A percentile compares a stretch with the other conserved stretches of the same genome.
These are phyloP conservation scores for Euphorbia lathyris DNA, from an alignment of 345 rosid species.

Conservation along the genomic window DNA sequence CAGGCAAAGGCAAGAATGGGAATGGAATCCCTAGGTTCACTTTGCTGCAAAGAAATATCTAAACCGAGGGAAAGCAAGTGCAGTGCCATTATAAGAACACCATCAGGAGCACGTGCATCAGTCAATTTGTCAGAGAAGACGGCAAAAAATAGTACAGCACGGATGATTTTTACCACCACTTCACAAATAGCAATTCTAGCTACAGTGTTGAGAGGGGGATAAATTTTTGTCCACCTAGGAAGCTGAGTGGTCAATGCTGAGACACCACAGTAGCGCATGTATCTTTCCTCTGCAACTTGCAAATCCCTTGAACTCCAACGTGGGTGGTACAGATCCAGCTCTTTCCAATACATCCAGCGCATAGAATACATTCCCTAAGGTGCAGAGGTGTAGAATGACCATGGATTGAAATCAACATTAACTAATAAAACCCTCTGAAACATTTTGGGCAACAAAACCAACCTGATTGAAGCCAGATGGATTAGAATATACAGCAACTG, in stretches of 20 bases:
- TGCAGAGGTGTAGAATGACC: slow-evolving; percentile 12
- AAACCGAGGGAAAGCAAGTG: slow-evolving; percentile 77
- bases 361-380: slow-evolving; percentile 82
- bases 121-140: slow-evolving; percentile 52
- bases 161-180: slow-evolving; percentile 59
- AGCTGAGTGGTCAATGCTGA: slow-evolving; percentile 79
- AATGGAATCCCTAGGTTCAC: slow-evolving; percentile 33
- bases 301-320: slow-evolving; percentile 85
- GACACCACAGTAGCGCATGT: slow-evolving; percentile 60
- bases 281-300: slow-evolving; percentile 97
- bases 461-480: slow-evolving; percentile 97
- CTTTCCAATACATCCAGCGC: slow-evolving; percentile 75
- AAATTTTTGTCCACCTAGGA: slow-evolving; percentile 77
- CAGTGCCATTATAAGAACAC: slow-evolving; percentile 66
- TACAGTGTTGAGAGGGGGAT: slow-evolving; percentile 69
- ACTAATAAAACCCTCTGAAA: slow-evolving; percentile 17
- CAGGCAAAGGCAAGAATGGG: slow-evolving; percentile 55
- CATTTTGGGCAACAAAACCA: slow-evolving; percentile 26
- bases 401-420: slow-evolving; percentile 8
- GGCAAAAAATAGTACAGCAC: slow-evolving; percentile 70
- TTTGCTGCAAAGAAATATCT: slow-evolving; percentile 65
- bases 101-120: slow-evolving; percentile 76
- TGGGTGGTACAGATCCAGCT: slow-evolving; percentile 90
- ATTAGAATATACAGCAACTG: slow-evolving; percentile 64
- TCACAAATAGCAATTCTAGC: slow-evolving; percentile 77